Evolutionary conservation across 2,329 filamentous ascomycete species (phyloP), one percentile per base, ranked within the genome.

Genomic region (Ophiocordyceps camponoti-saundersi): DNA sequence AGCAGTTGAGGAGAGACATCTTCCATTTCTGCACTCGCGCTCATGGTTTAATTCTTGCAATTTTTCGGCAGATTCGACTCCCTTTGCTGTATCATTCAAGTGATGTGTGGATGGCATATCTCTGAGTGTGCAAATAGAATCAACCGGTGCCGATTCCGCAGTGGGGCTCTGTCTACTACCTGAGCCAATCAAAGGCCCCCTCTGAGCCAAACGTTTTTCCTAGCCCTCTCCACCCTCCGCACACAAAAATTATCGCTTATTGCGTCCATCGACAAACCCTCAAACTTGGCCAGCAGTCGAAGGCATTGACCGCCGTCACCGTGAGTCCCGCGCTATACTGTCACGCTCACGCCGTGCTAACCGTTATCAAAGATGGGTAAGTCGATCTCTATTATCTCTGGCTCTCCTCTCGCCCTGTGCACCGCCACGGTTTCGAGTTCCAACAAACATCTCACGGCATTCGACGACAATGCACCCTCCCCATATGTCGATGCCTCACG

Each of bases 351-450:
- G 36, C 36, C 18, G 1, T 40, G 59, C 67, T 72, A 60, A 72
- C 62, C 55, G 52, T 41, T 48, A 12, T 52, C 52, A 53, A 62
- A 79, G 75, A 79, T 79, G 75, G 75, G 75, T 79, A 78, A 78
- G 75, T 61, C 56, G 32, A 50, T 51, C 61, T 50, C 54, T 49
- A 48, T 51, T 52, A 39, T 49, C 39, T 43, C 49, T 51, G 51
- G 10, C 46, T 23, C 18, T 29, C 12, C 12, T 34, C 12, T 20
- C 18, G 36, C 36, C n/a, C 36, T 3, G n/a, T 18, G 36, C 36
- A 11, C n/a, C 7, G 36, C 18, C 6, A 18, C n/a, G 7, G 15
- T 20, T 20, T 12, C 36, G 36, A 40, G 36, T 12, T 40, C 18
- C 16, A 20, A 40, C n/a, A 11, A 40, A 7, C n/a, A 40, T 6